Conservation (phyloP, 1,284 basidiomycete genomes). For the Xerocomus minutiporus region DNA sequence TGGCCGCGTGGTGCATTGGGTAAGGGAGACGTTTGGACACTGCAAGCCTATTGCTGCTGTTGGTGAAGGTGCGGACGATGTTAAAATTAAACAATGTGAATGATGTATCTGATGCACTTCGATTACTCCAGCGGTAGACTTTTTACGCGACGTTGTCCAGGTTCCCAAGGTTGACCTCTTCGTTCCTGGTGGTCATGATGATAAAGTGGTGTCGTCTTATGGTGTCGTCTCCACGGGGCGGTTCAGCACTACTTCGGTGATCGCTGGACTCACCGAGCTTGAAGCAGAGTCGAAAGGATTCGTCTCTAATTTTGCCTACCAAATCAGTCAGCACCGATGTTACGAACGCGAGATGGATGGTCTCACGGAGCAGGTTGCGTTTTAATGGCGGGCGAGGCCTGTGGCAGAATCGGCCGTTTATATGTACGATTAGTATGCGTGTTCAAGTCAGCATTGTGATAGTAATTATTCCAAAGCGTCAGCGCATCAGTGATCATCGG, state of each 20-base stretch:
- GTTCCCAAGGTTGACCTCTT: slow-evolving; percentile 45
- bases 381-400: slow-evolving; percentile 31
- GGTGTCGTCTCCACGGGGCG: slow-evolving; percentile 58
- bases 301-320: slow-evolving; percentile 53
- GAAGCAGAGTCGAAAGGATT: slow-evolving; percentile 48
- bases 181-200: slow-evolving; percentile 29
- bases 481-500: no score
- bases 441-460: background rate
- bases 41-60: slow-evolving; percentile 73
- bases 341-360: slow-evolving; percentile 59
- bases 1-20: slow-evolving; percentile 64
- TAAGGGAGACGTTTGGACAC: slow-evolving; percentile 76
- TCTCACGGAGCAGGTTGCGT: slow-evolving; percentile 52
- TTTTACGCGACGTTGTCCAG: slow-evolving; percentile 45
- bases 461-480: no score
- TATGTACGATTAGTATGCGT: slow-evolving; percentile 14
- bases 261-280: slow-evolving; percentile 42
- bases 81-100: background rate
- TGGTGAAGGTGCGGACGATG: slow-evolving; percentile 46
- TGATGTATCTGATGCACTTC: background rate
- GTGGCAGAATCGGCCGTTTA: background rate
- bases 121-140: slow-evolving; percentile 40
- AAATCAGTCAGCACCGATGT: slow-evolving; percentile 61
- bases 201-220: slow-evolving; percentile 49
- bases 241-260: slow-evolving; percentile 39